Conservation (phyloP, 2,329 filamentous ascomycete genomes). For the Curvularia sp. region DNA sequence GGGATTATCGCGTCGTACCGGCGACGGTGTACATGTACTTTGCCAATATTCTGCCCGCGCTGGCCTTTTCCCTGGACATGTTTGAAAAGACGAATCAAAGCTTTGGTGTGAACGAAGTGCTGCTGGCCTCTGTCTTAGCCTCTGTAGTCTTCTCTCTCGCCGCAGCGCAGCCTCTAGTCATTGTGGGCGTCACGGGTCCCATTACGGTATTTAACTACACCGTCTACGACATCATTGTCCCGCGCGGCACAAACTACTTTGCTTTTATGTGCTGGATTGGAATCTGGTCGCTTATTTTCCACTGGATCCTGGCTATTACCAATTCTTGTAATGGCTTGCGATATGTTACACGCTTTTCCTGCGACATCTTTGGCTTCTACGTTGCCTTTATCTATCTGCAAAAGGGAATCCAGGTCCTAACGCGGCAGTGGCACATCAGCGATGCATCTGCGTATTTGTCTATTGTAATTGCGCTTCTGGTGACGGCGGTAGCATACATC, state of each 20-base stretch:
- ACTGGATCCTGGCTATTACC: conserved; percentile 81
- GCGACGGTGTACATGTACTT: conserved; percentile 95
- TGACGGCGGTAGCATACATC: conserved; percentile 77
- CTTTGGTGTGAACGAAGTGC: conserved; percentile 89
- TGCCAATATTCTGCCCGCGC: conserved; percentile 85
- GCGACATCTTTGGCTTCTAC: conserved; percentile 94
- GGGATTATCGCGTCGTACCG: conserved; percentile 88
- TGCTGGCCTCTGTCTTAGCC: conserved; percentile 84
- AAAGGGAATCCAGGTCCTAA: conserved; percentile 86
- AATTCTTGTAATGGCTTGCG: conserved; percentile 89
- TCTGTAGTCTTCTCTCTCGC: conserved; percentile 81
- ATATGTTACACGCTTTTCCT: conserved; percentile 90
- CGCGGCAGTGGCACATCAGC: conserved; percentile 70
- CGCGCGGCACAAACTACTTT: conserved; percentile 80
- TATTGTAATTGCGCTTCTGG: conserved; percentile 76
- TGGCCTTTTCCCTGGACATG: conserved; percentile 93
- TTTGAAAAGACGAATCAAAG: conserved; percentile 84
- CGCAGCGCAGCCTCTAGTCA: conserved; percentile 84
- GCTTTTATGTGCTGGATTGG: conserved; percentile 94
- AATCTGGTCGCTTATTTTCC: conserved; percentile 83
- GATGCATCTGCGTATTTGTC: conserved; percentile 77
- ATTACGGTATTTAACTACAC: conserved; percentile 96
- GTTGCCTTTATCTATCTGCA: conserved; percentile 91
- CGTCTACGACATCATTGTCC: conserved; percentile 85
- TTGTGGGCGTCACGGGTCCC: conserved; percentile 90